Evolutionary conservation across 768 basidiomycete species (phyloP), one percentile per base, ranked within the genome.

Genomic region (Boletus rufocinnamomeus): DNA sequence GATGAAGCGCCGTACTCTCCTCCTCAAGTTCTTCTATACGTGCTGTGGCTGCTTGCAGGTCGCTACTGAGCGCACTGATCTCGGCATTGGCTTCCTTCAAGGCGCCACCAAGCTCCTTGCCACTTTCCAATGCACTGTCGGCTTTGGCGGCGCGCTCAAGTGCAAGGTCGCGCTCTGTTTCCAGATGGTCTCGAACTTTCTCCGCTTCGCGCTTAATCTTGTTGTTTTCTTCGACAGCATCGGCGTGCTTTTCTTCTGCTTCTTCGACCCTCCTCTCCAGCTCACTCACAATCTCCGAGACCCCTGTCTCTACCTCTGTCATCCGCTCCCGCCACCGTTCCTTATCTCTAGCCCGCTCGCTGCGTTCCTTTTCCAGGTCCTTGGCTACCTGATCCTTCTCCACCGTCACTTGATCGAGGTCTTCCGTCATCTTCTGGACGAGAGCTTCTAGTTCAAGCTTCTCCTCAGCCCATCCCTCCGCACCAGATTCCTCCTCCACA

Each of bases 391-490:
- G 77, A 23, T 79, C 79, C 63, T 80, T 83, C 62, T 83, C 82
- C 16, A 65, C 69, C 47, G 74, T 70, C 32, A 72, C 75, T n/a
- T 77, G 79, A 5, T 75, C 72, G 60, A 76, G 70, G 55, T 75
- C 74, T 30, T 63, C 65, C 32, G 63, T 63, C 55, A 70, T 63
- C 45, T 66, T 67, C 47, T 80, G 76, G 10, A 84, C 69, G 52
- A 84, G 77, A 7, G 75, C 77, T 61, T 79, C 81, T 43, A 84
- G 74, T 23, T 75, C 76, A 3, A 84, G 82, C 69, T 82, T 88
- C 69, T 91, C 88, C 59, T 89, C 88, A 30, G 83, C 74, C 88
- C 87, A 89, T 13, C 77, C 82, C 62, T 91, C 89, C 1, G 77
- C 86, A 48, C 69, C 74, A 13, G 79, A 77, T 56, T 88, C 85